Percentiles rank a stretch among this genome's conserved stretches.
Conservation (phyloP, 306 rosid species). For the Sindora glabra region DNA sequence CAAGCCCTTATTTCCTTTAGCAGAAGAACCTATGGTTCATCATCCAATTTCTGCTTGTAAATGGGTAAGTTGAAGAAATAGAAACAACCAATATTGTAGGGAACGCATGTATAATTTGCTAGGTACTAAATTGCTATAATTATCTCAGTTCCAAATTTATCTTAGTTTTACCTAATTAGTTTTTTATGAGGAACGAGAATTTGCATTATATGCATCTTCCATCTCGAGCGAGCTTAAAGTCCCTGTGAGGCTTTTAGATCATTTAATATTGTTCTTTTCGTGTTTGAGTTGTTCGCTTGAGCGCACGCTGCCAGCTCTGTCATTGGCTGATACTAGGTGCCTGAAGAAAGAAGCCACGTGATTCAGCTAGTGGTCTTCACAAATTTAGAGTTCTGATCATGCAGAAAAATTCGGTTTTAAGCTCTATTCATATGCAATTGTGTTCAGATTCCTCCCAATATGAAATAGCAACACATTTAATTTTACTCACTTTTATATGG, state of each 20-base stretch:
- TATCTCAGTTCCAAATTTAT: too few relatives aligned
- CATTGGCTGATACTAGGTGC: constrained; percentile 51
- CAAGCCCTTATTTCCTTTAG: constrained; percentile 92
- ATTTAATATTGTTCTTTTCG: neutral
- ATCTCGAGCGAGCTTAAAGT: constrained; percentile 84
- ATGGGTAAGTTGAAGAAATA: constrained; percentile 46
- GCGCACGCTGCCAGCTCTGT: neutral
- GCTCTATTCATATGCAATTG: constrained; percentile 13
- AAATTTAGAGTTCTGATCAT: too few relatives aligned
- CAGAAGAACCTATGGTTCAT: constrained; percentile 97
- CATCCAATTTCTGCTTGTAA: constrained; percentile 96
- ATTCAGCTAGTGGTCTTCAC: too few relatives aligned
- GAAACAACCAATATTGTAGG: neutral
- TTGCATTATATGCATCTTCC: constrained; percentile 74
- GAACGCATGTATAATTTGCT: neutral
- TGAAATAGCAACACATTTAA: neutral
- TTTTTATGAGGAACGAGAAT: constrained; percentile 97
- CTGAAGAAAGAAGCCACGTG: too few relatives aligned
- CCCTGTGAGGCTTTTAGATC: constrained; percentile 61
- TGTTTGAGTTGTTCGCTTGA: neutral
- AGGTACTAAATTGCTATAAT: neutral
- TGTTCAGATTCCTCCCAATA: too few relatives aligned
- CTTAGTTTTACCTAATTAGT: too few relatives aligned
- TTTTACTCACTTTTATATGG: neutral
- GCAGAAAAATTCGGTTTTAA: too few relatives aligned